Conservation (phyloP, 1,139 yeast genomes). For the Pichia sp. region DNA sequence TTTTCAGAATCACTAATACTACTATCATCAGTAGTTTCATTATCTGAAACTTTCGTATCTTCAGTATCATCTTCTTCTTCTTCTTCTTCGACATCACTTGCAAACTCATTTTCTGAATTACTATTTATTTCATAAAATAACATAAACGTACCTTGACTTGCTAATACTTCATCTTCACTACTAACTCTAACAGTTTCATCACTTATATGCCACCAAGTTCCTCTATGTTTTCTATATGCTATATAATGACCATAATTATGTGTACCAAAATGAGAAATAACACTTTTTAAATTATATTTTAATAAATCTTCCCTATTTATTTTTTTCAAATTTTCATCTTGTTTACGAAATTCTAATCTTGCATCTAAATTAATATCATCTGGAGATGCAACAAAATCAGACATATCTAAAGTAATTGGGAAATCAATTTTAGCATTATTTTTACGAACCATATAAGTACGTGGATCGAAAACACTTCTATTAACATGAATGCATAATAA, state of each 20-base stretch:
- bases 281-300: conserved; percentile 69
- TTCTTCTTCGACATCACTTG: conserved; percentile 23
- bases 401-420: conserved; percentile 60
- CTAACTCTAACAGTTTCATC: conserved; percentile 84
- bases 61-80: conserved; percentile 32
- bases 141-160: conserved; percentile 88
- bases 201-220: conserved; percentile 91
- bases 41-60: conserved; percentile 9
- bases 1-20: background rate
- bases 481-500: conserved; percentile 80
- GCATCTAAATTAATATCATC: conserved; percentile 76
- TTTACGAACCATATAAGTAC: conserved; percentile 75
- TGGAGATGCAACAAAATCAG: conserved; percentile 65
- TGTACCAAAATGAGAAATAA: conserved; percentile 86
- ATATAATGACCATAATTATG: conserved; percentile 95
- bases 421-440: conserved; percentile 78
- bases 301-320: conserved; percentile 31
- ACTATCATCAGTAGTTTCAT: conserved; percentile 1
- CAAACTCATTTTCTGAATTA: conserved; percentile 10
- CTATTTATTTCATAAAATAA: conserved; percentile 62
- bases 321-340: conserved; percentile 34
- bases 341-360: conserved; percentile 63
- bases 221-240: conserved; percentile 72
- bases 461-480: conserved; percentile 85
- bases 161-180: conserved; percentile 69